Base-by-base conservation (phyloP, 352 stramenopile genomes). In the Thraustochytrium striatum region DNA sequence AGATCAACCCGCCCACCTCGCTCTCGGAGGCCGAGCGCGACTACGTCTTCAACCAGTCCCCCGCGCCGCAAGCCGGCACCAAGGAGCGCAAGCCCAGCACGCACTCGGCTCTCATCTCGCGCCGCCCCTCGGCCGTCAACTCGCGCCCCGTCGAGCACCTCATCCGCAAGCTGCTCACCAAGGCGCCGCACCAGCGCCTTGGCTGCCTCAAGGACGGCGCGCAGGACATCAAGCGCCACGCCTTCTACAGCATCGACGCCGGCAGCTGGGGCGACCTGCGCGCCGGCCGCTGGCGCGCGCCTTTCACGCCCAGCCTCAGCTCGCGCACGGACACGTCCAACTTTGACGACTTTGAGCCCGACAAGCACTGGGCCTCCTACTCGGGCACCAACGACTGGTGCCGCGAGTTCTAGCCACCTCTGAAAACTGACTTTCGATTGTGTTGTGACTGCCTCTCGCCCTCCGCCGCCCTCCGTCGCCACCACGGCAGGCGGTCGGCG, bases 211-310 rank as follows among this genome's bases (percentile, higher is more conserved):
- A 53, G 3, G 61, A 53, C 33, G 79, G 79, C 30, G 57, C 57
- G 41, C 38, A 39, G 16, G 79, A 83, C 21, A 75, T 83, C 8
- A 80, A 78, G 70, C 38, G 70, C 19, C 70, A 80, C 57, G 79
- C 88, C 3, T 98, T 91, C 90, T 98, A 96, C 78, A 1, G 19
- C 39, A 28, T 75, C 21, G 84, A 91, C 78, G 93, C 86, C 28
- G 86, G 96, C 75, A 85, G 94, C 72, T 96, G 92, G 86, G 89
- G 95, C 38, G 91, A 90, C 59, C 88, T 97, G 69, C 72, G 93
- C 53, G 86, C 88, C 68, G 95, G 95, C 81, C 88, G 92, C 79
- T 88, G 94, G 72, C 79, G 84, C 13, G 90, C 94, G 30, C 94
- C 94, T 13, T 98, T 93, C 85, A 86, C 89, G 47, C 94, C 94